Evolutionary conservation across 306 rosid species (phyloP), one percentile per base, ranked within the genome.

Genomic region (Cucurbita maxima): DNA sequence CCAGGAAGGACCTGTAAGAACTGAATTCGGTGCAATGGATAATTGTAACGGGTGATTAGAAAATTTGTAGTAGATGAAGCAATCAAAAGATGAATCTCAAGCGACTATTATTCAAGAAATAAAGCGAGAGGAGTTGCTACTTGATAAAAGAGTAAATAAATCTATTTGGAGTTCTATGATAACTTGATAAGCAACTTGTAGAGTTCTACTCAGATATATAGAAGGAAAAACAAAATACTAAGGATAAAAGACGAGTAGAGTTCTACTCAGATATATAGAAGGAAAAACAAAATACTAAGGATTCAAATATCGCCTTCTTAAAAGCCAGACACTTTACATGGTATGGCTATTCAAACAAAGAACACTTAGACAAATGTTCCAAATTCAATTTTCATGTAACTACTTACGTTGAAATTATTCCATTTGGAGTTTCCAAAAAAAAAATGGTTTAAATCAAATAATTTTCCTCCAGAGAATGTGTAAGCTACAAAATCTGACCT

Each of bases 401-500:
- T n/a, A 8, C 3, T 63, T 63, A 7, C 10, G 5, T 62, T 41
- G 2, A 61, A 60, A 61, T 37, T 2, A 37, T 15, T 5, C 19
- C 7, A 62, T 62, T 36, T 16, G 18, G 18, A 16, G 25, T 16
- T 38, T 34, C 38, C 19, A 40, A 38, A 18, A 16, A n/a, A 19
- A 8, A 18, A 18, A 18, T 7, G 7, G 22, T 48, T 4, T 70
- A 8, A 50, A 70, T 70, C 58, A 70, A 48, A 25, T 18, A 70
- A 22, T 47, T 48, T 7, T 30, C 45, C 25, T 50, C 40, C 45
- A 30, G 30, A 30, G 44, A 50, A 19, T 36, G 2, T 15, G 51
- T 20, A 55, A 72, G 43, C 61, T 72, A 72, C 20, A 18, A n/a
- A 72, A 54, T 74, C 78, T 83, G 75, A 89, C 99, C 99, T 89